phyloP scores from a whole-genome alignment of 2,329 filamentous ascomycete species.

The Cytospora leucostoma region DNA sequence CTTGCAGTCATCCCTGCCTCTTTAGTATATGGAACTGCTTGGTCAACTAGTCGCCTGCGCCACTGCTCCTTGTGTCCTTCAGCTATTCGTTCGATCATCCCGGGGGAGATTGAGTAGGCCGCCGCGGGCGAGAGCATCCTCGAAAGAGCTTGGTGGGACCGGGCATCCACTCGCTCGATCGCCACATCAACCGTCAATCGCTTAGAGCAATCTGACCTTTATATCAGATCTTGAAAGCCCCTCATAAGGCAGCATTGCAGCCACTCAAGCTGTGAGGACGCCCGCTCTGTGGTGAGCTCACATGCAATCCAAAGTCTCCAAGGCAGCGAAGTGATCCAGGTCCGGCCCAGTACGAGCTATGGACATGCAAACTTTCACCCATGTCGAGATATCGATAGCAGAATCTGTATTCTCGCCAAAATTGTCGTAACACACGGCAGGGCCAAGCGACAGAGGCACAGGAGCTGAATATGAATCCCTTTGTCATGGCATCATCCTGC shows the following conservation, averaged over 20 bases:
- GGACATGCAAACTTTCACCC: background rate
- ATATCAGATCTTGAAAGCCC: background rate
- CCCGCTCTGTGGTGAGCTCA: conserved; percentile 41
- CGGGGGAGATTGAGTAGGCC: conserved; percentile 40
- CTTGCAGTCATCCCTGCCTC: conserved; percentile 42
- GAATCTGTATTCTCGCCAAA: background rate
- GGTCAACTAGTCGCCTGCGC: conserved; percentile 37
- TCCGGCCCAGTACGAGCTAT: conserved; percentile 29
- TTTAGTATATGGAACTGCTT: conserved; percentile 43
- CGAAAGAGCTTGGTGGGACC: conserved; percentile 40
- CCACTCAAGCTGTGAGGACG: background rate
- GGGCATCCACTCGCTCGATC: conserved; percentile 45
- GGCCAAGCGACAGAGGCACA: conserved; percentile 16
- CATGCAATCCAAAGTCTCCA: conserved; percentile 39
- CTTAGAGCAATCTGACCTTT: conserved; percentile 44
- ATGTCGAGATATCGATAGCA: background rate
- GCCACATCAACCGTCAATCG: conserved; percentile 47
- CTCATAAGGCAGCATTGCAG: background rate
- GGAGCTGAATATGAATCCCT: background rate
- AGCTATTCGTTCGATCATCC: conserved; percentile 41
- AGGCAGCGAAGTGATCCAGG: conserved; percentile 35
- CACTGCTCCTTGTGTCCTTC: conserved; percentile 44
- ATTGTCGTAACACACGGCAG: background rate
- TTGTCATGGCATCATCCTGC: background rate
- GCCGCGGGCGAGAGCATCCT: conserved; percentile 44